Evolutionary conservation across 495 filamentous ascomycete genomes (phyloP).

Genomic region (Penicillium parvum): DNA sequence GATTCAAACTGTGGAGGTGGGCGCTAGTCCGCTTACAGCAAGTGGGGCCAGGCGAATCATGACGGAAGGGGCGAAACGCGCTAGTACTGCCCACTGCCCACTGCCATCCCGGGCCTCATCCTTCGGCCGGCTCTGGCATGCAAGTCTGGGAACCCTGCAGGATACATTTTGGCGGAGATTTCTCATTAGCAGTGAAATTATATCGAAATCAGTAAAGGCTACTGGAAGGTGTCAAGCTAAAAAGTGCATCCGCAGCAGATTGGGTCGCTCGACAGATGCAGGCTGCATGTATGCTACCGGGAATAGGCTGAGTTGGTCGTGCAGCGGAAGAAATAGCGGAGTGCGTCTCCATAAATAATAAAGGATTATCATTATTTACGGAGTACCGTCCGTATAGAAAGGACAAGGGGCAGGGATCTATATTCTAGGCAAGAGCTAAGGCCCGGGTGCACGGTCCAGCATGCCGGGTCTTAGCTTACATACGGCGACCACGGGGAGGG

Average conservation of each 20-base stretch:
- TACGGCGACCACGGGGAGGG: slow-evolving; percentile 24
- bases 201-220: no score
- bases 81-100: no score
- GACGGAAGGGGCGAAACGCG: slow-evolving; percentile 37
- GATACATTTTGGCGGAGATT: no score
- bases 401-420: slow-evolving; percentile 18
- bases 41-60: slow-evolving; percentile 18
- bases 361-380: no score
- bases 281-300: slow-evolving; percentile 14
- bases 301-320: slow-evolving; percentile 19
- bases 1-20: slow-evolving; percentile 9
- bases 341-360: no score
- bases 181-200: no score
- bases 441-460: slow-evolving; percentile 22
- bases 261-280: slow-evolving; percentile 17
- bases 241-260: no score
- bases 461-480: slow-evolving; percentile 20
- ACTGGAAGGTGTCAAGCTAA: no score
- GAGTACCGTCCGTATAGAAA: neutral
- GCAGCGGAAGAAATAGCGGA: slow-evolving; percentile 2
- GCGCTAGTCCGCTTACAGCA: slow-evolving; percentile 9
- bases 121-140: no score
- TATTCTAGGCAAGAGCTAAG: slow-evolving; percentile 2
- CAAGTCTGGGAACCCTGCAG: slow-evolving; percentile 23
- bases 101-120: no score